Evolutionary conservation across 2,329 filamentous ascomycete species (phyloP).

Genomic region (Calycina marina): DNA sequence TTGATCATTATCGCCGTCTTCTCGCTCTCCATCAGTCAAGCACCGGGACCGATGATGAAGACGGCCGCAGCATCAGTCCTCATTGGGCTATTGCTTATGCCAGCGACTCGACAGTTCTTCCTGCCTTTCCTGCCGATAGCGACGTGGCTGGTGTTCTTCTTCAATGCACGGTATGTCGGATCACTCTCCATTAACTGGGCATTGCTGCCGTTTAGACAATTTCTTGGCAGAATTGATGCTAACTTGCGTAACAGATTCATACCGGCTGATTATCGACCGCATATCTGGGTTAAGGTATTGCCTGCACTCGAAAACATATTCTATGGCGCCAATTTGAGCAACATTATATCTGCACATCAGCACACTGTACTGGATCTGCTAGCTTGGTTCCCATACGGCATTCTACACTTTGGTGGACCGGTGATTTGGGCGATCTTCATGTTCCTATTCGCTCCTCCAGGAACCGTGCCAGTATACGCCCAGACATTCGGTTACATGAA

Average conservation of each 20-base stretch:
- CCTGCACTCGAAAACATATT: slow-evolving; percentile 92
- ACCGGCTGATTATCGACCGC: slow-evolving; percentile 71
- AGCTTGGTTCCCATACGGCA: slow-evolving; percentile 86
- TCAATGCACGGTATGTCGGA: slow-evolving; percentile 56
- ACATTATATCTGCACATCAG: slow-evolving; percentile 84
- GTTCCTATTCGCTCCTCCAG: slow-evolving; percentile 80
- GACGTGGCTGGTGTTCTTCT: slow-evolving; percentile 83
- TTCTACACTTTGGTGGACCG: slow-evolving; percentile 80
- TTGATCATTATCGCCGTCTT: slow-evolving; percentile 65
- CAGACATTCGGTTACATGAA: slow-evolving; percentile 88
- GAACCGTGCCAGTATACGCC: slow-evolving; percentile 71
- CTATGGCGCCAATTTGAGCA: slow-evolving; percentile 90
- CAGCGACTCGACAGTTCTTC: slow-evolving; percentile 81
- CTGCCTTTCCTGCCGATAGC: slow-evolving; percentile 75
- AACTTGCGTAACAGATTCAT: slow-evolving; percentile 54
- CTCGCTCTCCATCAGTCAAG: slow-evolving; percentile 68
- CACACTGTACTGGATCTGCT: slow-evolving; percentile 71
- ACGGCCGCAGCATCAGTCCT: slow-evolving; percentile 53
- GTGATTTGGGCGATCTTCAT: slow-evolving; percentile 64
- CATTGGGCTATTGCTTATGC: slow-evolving; percentile 59
- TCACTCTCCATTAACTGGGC: too few relatives aligned
- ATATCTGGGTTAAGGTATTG: slow-evolving; percentile 90
- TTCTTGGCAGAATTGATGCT: slow-evolving; percentile 8
- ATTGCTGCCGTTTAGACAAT: slow-evolving; percentile 2
- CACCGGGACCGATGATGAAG: slow-evolving; percentile 65